Evolutionary conservation across 805 yeast genomes (phyloP).

Genomic region (Starmerella bombicola): DNA sequence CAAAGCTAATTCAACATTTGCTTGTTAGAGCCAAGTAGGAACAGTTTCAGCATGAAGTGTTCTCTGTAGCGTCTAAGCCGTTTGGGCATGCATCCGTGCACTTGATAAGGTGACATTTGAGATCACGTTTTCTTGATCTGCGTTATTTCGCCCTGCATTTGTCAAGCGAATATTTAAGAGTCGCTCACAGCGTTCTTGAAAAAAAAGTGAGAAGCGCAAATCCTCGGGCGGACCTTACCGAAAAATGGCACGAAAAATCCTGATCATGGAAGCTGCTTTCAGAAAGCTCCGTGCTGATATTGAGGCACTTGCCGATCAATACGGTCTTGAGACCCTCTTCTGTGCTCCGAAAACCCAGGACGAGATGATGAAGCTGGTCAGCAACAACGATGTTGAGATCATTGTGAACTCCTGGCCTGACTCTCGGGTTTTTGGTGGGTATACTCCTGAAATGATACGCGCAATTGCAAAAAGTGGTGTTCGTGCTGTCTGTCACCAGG

Average conservation of each 20-base stretch:
- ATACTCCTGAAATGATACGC: conserved; percentile 17
- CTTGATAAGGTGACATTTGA: too few relatives aligned
- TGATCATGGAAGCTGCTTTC: conserved; percentile 9
- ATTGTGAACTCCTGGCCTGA: conserved; percentile 20
- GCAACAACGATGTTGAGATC: conserved; percentile 16
- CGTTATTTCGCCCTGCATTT: too few relatives aligned
- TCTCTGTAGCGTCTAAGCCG: too few relatives aligned
- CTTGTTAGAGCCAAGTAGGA: too few relatives aligned
- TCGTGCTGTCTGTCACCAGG: conserved; percentile 36
- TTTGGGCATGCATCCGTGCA: too few relatives aligned
- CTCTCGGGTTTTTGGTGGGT: conserved; percentile 19
- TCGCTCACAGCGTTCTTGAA: too few relatives aligned
- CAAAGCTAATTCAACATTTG: too few relatives aligned
- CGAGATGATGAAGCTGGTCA: conserved; percentile 15
- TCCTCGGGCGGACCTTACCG: too few relatives aligned
- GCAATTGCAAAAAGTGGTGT: conserved; percentile 14
- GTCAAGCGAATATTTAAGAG: too few relatives aligned
- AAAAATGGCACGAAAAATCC: conserved; percentile 1
- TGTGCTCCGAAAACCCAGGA: conserved; percentile 13
- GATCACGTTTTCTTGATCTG: too few relatives aligned
- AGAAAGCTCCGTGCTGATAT: conserved; percentile 1
- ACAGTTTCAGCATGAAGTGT: too few relatives aligned
- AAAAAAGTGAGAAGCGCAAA: too few relatives aligned
- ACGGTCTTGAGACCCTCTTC: conserved; percentile 13
- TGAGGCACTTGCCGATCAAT: conserved; percentile 5